A percentile compares a stretch with the other conserved stretches of the same genome.
These are phyloP conservation scores for Candida oleophila DNA, from an alignment of 805 yeast species.

Conservation along the genomic window DNA sequence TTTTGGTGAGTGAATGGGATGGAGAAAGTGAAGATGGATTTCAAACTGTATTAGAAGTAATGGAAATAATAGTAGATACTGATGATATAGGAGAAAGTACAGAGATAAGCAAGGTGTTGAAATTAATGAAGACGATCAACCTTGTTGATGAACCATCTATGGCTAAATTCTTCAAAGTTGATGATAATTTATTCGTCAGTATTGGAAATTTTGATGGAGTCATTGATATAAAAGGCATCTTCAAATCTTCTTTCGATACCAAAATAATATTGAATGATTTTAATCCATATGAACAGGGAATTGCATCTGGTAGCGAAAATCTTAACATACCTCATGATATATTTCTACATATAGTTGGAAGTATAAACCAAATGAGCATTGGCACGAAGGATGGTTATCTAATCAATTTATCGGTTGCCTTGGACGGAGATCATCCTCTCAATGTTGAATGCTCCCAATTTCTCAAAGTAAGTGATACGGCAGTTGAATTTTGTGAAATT, in stretches of 20 bases:
- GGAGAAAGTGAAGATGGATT: background rate
- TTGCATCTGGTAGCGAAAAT: background rate
- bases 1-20: background rate
- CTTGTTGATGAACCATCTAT: constrained; percentile 3
- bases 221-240: constrained; percentile 1
- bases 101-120: background rate
- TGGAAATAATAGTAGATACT: background rate
- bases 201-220: constrained; percentile 21
- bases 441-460: constrained; percentile 12
- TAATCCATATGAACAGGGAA: constrained; percentile 7
- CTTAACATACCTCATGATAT: constrained; percentile 23
- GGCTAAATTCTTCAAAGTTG: background rate
- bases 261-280: constrained; percentile 1
- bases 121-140: background rate
- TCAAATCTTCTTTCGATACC: too few relatives aligned
- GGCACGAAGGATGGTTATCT: constrained; percentile 36
- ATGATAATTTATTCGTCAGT: constrained; percentile 1
- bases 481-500: constrained; percentile 18
- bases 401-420: constrained; percentile 14
- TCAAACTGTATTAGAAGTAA: background rate
- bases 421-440: constrained; percentile 1
- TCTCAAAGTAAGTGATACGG: constrained; percentile 25
- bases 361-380: constrained; percentile 14
- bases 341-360: background rate
- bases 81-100: background rate